These are phyloP conservation scores for Talaromyces wortmannii DNA, from an alignment of 495 filamentous ascomycete species.

Conservation along the genomic window DNA sequence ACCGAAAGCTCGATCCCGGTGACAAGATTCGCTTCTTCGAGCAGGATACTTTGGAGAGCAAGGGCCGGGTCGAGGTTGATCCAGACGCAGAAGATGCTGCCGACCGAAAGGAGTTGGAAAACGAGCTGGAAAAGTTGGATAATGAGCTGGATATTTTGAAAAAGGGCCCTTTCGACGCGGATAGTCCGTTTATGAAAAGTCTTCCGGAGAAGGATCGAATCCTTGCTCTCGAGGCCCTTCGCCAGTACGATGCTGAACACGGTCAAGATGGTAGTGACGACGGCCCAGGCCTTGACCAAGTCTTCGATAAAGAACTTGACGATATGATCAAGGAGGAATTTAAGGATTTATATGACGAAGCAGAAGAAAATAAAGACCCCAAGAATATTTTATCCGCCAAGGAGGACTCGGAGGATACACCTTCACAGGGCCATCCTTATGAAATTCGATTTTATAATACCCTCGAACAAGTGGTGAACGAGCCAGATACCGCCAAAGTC, in stretches of 20 bases:
- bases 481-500: slow-evolving; percentile 19
- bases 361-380: slow-evolving; percentile 31
- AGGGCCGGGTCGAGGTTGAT: slow-evolving; percentile 29
- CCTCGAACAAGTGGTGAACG: slow-evolving; percentile 14
- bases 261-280: slow-evolving; percentile 7
- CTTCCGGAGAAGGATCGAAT: slow-evolving; percentile 32
- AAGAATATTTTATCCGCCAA: slow-evolving; percentile 10
- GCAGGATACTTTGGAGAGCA: slow-evolving; percentile 26
- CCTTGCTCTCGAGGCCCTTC: slow-evolving; percentile 33
- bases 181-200: slow-evolving; percentile 33
- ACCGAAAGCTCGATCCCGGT: slow-evolving; percentile 32
- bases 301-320: slow-evolving; percentile 41
- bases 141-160: slow-evolving; percentile 42
- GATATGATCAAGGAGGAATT: slow-evolving; percentile 36
- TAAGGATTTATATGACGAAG: slow-evolving; percentile 29
- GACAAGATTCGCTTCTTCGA: slow-evolving; percentile 40
- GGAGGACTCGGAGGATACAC: slow-evolving; percentile 1
- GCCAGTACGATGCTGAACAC: slow-evolving; percentile 31
- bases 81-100: slow-evolving; percentile 46
- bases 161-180: slow-evolving; percentile 33
- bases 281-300: slow-evolving; percentile 16
- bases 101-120: slow-evolving; percentile 35
- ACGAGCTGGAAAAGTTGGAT: slow-evolving; percentile 44
- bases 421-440: slow-evolving; percentile 21
- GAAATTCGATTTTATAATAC: slow-evolving; percentile 23